Evolutionary conservation across 2,329 filamentous ascomycete genomes (phyloP).

Genomic region (Penicillium sp.): DNA sequence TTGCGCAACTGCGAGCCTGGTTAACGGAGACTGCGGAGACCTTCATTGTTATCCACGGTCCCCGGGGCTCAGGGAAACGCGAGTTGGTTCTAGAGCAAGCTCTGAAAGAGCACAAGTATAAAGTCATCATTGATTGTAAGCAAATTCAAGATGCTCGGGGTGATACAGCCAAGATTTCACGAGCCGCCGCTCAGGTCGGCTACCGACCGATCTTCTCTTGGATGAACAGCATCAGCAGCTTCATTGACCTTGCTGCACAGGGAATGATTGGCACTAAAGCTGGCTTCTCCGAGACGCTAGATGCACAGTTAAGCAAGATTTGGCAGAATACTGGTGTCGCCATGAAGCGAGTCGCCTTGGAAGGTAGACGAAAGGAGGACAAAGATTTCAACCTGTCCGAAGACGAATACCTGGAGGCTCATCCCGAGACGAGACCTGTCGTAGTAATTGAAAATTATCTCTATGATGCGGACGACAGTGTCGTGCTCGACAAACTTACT

Average conservation of each 20-base stretch:
- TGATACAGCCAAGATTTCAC: slow-evolving; percentile 73
- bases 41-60: slow-evolving; percentile 87
- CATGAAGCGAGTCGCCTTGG: slow-evolving; percentile 66
- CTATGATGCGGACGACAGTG: slow-evolving; percentile 58
- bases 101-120: slow-evolving; percentile 64
- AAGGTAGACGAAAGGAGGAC: slow-evolving; percentile 60
- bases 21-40: slow-evolving; percentile 80
- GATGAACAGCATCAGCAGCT: slow-evolving; percentile 88
- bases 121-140: slow-evolving; percentile 84
- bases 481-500: slow-evolving; percentile 67
- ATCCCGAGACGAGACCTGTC: slow-evolving; percentile 72
- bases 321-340: slow-evolving; percentile 73
- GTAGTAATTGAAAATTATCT: slow-evolving; percentile 88
- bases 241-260: slow-evolving; percentile 85
- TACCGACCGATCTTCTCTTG: slow-evolving; percentile 91
- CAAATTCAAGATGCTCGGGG: slow-evolving; percentile 83
- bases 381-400: slow-evolving; percentile 64
- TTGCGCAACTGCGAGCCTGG: slow-evolving; percentile 75
- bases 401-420: slow-evolving; percentile 81
- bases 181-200: slow-evolving; percentile 72
- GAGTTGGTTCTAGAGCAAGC: slow-evolving; percentile 81
- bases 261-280: slow-evolving; percentile 90
- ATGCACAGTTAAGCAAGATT: slow-evolving; percentile 82
- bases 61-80: slow-evolving; percentile 80
- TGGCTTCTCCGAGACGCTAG: slow-evolving; percentile 85